A percentile compares a stretch with the other conserved stretches of the same genome.
phyloP scores from a whole-genome alignment of 2,329 filamentous ascomycete genomes.

The Septoria petroselini region DNA sequence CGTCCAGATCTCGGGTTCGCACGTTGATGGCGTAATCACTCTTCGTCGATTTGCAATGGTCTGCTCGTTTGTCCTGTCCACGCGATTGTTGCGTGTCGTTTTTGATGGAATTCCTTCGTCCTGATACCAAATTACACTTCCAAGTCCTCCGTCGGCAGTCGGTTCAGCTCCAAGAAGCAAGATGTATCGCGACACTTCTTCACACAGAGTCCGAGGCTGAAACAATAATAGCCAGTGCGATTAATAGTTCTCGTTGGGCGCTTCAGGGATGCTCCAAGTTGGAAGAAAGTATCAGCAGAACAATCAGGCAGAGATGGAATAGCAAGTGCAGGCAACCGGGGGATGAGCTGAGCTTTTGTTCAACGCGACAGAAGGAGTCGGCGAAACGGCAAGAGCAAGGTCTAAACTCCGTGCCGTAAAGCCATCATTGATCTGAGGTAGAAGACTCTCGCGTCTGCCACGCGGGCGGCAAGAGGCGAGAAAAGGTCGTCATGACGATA shows the following conservation, averaged over 20 bases:
- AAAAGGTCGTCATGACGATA: too few species aligned
- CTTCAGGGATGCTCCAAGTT: too few species aligned
- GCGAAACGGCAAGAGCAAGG: not conserved
- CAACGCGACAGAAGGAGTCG: not conserved
- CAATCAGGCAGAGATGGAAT: not conserved
- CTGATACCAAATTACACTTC: too few species aligned
- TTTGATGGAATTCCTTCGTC: not conserved
- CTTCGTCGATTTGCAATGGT: not conserved
- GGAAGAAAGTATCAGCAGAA: not conserved
- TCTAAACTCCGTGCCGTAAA: not conserved
- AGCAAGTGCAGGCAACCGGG: not conserved
- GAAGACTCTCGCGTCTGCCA: too few species aligned
- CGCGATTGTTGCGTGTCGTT: not conserved
- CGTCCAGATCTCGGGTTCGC: not conserved
- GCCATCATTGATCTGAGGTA: too few species aligned
- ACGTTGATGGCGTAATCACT: not conserved
- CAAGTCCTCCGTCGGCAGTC: too few species aligned
- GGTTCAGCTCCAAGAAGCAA: too few species aligned
- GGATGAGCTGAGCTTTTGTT: not conserved
- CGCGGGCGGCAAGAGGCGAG: too few species aligned
- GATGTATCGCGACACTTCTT: too few species aligned
- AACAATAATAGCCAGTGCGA: too few species aligned
- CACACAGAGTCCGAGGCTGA: too few species aligned
- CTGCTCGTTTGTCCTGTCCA: not conserved
- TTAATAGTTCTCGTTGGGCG: too few species aligned